These are phyloP conservation scores for Xylogone sp. DNA, from an alignment of 2,329 filamentous ascomycete genomes.

Conservation along the genomic window DNA sequence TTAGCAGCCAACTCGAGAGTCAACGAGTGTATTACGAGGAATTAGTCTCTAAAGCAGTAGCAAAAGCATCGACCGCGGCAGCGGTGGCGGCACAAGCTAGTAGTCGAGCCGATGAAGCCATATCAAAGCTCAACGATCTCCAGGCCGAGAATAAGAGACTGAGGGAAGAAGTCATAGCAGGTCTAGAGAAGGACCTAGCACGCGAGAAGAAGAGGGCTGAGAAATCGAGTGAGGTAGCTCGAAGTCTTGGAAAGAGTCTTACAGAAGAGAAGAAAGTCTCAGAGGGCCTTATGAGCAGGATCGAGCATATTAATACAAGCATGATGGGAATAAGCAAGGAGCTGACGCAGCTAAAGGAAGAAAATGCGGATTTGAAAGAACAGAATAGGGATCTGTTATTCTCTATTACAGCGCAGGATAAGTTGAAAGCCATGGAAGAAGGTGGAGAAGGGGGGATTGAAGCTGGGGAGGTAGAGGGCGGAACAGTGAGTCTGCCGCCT, in stretches of 20 bases:
- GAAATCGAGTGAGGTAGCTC: conserved; percentile 72
- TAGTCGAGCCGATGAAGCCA: conserved; percentile 43
- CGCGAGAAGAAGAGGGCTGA: conserved; percentile 65
- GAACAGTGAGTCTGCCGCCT: conserved; percentile 60
- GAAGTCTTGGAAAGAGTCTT: conserved; percentile 69
- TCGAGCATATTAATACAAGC: conserved; percentile 68
- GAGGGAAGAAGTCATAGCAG: conserved; percentile 53
- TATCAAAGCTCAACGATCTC: conserved; percentile 48
- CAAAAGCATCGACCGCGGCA: conserved; percentile 78
- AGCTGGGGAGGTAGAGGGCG: conserved; percentile 71
- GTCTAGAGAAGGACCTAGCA: conserved; percentile 68
- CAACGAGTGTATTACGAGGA: conserved; percentile 95
- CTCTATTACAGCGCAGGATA: conserved; percentile 82
- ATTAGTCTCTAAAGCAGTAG: conserved; percentile 79
- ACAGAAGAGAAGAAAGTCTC: conserved; percentile 86
- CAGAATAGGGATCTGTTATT: conserved; percentile 84
- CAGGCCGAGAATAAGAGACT: conserved; percentile 47
- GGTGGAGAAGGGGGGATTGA: conserved; percentile 45
- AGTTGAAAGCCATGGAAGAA: conserved; percentile 67
- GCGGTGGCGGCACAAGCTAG: conserved; percentile 62
- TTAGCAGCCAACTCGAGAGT: conserved; percentile 88
- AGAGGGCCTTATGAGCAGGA: conserved; percentile 76
- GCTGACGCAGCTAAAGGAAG: conserved; percentile 50
- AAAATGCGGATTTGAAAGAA: conserved; percentile 74
- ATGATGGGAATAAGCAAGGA: conserved; percentile 54